Conservation (phyloP, 352 stramenopile species). For the Globisporangium apiculatum region DNA sequence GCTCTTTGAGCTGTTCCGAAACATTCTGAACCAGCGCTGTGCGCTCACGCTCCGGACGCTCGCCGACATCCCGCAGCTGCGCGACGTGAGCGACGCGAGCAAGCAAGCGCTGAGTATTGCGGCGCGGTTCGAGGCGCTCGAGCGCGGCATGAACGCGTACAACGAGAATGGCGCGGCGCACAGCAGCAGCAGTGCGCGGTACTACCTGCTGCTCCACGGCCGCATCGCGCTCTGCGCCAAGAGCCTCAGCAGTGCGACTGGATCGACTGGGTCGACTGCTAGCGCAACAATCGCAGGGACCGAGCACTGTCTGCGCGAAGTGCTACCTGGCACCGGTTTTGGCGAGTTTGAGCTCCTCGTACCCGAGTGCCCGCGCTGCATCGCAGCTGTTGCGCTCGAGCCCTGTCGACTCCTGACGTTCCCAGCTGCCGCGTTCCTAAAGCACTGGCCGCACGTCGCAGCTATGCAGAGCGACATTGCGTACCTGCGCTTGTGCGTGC, state of each 20-base stretch:
- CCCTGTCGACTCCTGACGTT: slow-evolving; percentile 49
- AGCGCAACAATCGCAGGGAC: not conserved
- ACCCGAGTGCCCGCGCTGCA: slow-evolving; percentile 21
- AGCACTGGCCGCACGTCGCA: slow-evolving; percentile 27
- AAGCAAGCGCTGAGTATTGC: slow-evolving; percentile 40
- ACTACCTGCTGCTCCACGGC: slow-evolving; percentile 45
- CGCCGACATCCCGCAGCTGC: slow-evolving; percentile 37
- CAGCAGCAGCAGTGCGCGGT: slow-evolving; percentile 16
- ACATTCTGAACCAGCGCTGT: slow-evolving; percentile 60
- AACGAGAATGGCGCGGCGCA: slow-evolving; percentile 23
- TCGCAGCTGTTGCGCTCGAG: slow-evolving; percentile 40
- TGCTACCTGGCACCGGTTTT: slow-evolving; percentile 36
- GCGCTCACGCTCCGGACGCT: slow-evolving; percentile 51
- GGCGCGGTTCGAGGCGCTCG: slow-evolving; percentile 50
- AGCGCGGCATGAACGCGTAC: slow-evolving; percentile 38
- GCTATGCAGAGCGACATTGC: slow-evolving; percentile 33
- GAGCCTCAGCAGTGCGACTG: slow-evolving; percentile 14
- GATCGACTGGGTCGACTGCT: not conserved
- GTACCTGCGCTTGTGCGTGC: slow-evolving; percentile 35
- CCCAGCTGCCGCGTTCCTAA: slow-evolving; percentile 33
- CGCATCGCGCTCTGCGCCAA: slow-evolving; percentile 34
- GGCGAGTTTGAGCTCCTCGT: slow-evolving; percentile 60
- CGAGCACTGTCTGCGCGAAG: slow-evolving; percentile 30
- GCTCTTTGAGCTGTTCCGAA: slow-evolving; percentile 58
- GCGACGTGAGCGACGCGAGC: slow-evolving; percentile 25